phyloP scores from a whole-genome alignment of 1,139 yeast species.

The Taphrina flavorubra region DNA sequence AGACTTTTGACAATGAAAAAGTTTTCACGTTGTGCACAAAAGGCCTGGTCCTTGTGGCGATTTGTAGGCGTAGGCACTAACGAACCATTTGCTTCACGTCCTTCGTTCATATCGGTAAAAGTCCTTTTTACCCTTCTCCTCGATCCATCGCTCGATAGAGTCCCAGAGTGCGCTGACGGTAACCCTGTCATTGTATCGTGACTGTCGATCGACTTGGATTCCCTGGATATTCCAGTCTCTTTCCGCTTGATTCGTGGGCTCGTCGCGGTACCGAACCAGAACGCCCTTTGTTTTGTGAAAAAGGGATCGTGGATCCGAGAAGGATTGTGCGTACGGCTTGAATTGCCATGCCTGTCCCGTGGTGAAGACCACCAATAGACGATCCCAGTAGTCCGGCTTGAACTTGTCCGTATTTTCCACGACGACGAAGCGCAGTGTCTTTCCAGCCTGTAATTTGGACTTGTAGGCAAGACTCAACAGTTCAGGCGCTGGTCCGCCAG shows the following conservation, averaged over 20 bases:
- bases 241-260: conserved; percentile 63
- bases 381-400: conserved; percentile 93
- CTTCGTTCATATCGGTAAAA: conserved; percentile 44
- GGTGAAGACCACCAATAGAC: conserved; percentile 93
- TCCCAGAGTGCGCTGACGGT: conserved; percentile 86
- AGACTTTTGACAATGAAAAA: too few species aligned
- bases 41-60: too few species aligned
- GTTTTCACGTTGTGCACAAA: too few species aligned
- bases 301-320: conserved; percentile 76
- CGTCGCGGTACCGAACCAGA: conserved; percentile 76
- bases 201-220: conserved; percentile 76
- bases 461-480: conserved; percentile 57
- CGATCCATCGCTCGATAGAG: conserved; percentile 53
- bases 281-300: conserved; percentile 88
- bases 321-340: conserved; percentile 68
- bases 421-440: conserved; percentile 69
- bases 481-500: conserved; percentile 45
- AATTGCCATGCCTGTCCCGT: conserved; percentile 99
- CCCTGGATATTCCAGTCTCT: conserved; percentile 85
- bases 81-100: neutral
- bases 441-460: conserved; percentile 60
- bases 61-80: neutral
- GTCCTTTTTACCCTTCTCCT: conserved; percentile 44
- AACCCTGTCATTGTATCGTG: conserved; percentile 87
- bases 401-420: conserved; percentile 89